These are phyloP conservation scores for Pyrenula aspistea DNA, from an alignment of 495 filamentous ascomycete species.

Conservation along the genomic window DNA sequence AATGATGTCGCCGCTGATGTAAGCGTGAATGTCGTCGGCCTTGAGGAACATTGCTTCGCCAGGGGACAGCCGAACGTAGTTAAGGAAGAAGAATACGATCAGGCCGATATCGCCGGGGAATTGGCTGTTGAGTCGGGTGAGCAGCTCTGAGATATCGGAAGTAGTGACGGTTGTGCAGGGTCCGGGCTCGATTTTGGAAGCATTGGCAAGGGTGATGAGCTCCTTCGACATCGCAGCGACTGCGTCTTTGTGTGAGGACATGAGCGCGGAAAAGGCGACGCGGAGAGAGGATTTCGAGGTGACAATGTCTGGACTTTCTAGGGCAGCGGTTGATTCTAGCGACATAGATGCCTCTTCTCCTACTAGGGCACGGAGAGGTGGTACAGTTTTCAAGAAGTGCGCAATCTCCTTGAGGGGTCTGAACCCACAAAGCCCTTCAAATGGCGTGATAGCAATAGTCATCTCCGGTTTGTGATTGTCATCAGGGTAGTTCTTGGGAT, in stretches of 20 bases:
- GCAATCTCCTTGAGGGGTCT: slow-evolving; percentile 74
- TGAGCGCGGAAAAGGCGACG: slow-evolving; percentile 59
- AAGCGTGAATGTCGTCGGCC: slow-evolving; percentile 94
- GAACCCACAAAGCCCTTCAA: slow-evolving; percentile 94
- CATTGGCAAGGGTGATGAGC: slow-evolving; percentile 60
- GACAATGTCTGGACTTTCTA: slow-evolving; percentile 56
- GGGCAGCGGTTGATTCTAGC: slow-evolving; percentile 30
- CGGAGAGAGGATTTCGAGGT: slow-evolving; percentile 77
- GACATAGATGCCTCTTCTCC: slow-evolving; percentile 33
- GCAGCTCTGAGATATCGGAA: slow-evolving; percentile 58
- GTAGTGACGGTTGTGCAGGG: slow-evolving; percentile 28
- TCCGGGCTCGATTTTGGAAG: slow-evolving; percentile 6
- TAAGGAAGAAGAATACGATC: slow-evolving; percentile 72
- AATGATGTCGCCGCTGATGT: slow-evolving; percentile 90
- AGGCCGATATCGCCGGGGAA: slow-evolving; percentile 69
- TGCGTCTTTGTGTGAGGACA: slow-evolving; percentile 58
- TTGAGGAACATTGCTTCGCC: slow-evolving; percentile 94
- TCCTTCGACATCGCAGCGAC: slow-evolving; percentile 51
- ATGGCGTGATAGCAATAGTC: slow-evolving; percentile 92
- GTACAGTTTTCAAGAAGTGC: slow-evolving; percentile 68
- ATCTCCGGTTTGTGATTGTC: slow-evolving; percentile 99
- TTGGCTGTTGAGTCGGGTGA: slow-evolving; percentile 60
- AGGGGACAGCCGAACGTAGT: slow-evolving; percentile 66
- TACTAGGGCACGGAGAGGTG: slow-evolving; percentile 63
- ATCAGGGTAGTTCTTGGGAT: slow-evolving; percentile 93